A percentile compares a stretch with the other conserved stretches of the same genome.
Evolutionary conservation across 306 rosid genomes (phyloP).

Genomic region (Fagus sylvatica): DNA sequence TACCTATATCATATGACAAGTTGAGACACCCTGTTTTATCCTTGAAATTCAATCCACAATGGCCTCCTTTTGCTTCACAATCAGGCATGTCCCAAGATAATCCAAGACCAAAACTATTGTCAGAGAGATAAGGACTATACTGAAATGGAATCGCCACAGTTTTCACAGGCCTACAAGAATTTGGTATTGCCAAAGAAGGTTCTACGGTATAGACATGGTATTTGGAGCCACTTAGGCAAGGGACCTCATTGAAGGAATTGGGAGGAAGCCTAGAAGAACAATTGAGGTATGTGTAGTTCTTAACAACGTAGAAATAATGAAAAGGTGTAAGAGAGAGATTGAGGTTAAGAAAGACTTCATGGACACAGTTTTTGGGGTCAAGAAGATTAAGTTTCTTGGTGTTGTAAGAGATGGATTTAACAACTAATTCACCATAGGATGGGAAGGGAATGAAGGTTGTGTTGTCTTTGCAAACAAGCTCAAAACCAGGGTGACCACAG

Average conservation of each 20-base stretch:
- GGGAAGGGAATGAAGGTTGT: constrained; percentile 59
- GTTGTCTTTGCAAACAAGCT: constrained; percentile 44
- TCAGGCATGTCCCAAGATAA: constrained; percentile 58
- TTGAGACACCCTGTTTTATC: constrained; percentile 17
- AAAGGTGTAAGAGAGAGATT: constrained; percentile 66
- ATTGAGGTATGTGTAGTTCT: constrained; percentile 55
- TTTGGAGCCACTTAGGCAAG: constrained; percentile 55
- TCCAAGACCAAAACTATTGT: constrained; percentile 65
- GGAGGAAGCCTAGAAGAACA: constrained; percentile 44
- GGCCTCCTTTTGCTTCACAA: constrained; percentile 6
- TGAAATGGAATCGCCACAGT: constrained; percentile 66
- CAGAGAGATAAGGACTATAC: constrained; percentile 72
- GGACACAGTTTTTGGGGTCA: constrained; percentile 64
- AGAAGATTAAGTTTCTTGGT: constrained; percentile 51
- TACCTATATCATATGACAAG: constrained; percentile 39
- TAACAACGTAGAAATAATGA: constrained; percentile 47
- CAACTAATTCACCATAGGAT: constrained; percentile 48
- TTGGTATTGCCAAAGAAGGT: constrained; percentile 44
- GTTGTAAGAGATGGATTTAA: constrained; percentile 70
- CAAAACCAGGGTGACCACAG: constrained; percentile 29
- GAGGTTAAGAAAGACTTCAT: constrained; percentile 66
- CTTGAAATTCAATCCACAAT: background rate
- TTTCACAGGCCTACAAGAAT: constrained; percentile 51
- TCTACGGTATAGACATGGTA: constrained; percentile 64
- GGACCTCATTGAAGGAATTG: constrained; percentile 41